Evolutionary conservation across 805 yeast species (phyloP), one percentile per base, ranked within the genome.

Genomic region (Metschnikowia amazonensis): DNA sequence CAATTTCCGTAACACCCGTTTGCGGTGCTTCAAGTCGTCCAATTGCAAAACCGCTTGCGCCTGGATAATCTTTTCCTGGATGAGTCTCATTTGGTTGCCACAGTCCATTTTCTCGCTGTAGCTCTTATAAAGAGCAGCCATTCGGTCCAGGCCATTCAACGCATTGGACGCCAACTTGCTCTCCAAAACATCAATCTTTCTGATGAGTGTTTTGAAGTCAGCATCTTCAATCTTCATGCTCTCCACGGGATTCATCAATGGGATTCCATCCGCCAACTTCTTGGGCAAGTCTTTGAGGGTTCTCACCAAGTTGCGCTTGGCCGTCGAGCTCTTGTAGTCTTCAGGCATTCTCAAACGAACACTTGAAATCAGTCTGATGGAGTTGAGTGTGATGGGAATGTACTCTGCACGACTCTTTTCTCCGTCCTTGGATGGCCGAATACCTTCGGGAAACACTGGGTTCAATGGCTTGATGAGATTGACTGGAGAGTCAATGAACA

Each of bases 11-110:
- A 94, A 72, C 1, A 95, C 98, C 58, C 98, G 77, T 65, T 89
- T 92, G 58, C 99, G 84, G 61, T 87, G 88, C 63, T 86, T 89
- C 60, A 94, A 75, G 64, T 94, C 98, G 62, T 94, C 98, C 60
- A 94, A 72, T 66, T 94, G 99, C 55, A 92, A 83, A 14, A 94
- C 89, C 0, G 97, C 86, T 60, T 87, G 89, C 0, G 96, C 94
- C 48, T 89, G 92, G 36, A 74, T 68, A 32, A 92, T 84, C 60
- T 86, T 82, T 23, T 75, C 76, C 55, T 81, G 80, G 31, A 85
- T 45, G 4, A 66, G 66, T 54, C 81, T 80, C 42, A 87, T 81
- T 45, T 82, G 76, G 11, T 70, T 70, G 46, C 76, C 79, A 34
- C 89, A 58, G 0, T 75, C 75, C 50, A 85, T 80, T 64, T 89